phyloP scores from a whole-genome alignment of 2,329 filamentous ascomycete genomes.

The Xylariaceae sp. region DNA sequence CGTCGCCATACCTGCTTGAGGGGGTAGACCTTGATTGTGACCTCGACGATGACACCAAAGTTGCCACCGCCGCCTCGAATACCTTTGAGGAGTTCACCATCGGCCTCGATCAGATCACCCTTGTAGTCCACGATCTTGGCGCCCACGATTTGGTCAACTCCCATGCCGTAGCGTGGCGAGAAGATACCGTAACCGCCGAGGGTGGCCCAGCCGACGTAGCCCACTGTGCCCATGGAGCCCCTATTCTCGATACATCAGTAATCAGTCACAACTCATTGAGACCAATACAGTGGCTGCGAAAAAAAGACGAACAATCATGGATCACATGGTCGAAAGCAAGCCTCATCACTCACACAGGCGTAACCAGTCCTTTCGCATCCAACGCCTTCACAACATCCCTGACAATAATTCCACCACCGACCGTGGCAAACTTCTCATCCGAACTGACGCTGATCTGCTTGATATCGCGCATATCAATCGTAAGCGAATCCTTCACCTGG shows the following conservation, averaged over 20 bases:
- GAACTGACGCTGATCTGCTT: slow-evolving; percentile 27
- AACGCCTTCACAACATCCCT: slow-evolving; percentile 27
- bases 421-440: slow-evolving; percentile 26
- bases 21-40: slow-evolving; percentile 37
- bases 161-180: slow-evolving; percentile 31
- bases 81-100: slow-evolving; percentile 33
- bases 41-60: slow-evolving; percentile 38
- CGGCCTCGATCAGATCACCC: slow-evolving; percentile 35
- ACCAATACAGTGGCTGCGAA: not conserved
- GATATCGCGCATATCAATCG: slow-evolving; percentile 37
- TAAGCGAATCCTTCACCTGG: slow-evolving; percentile 28
- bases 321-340: not conserved
- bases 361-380: slow-evolving; percentile 28
- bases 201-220: slow-evolving; percentile 32
- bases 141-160: slow-evolving; percentile 34
- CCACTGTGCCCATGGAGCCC: slow-evolving; percentile 25
- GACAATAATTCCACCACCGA: slow-evolving; percentile 35
- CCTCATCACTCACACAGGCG: slow-evolving; percentile 20
- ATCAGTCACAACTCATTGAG: not conserved
- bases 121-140: slow-evolving; percentile 35
- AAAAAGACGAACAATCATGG: not conserved
- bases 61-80: slow-evolving; percentile 37
- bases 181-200: slow-evolving; percentile 33
- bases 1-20: slow-evolving; percentile 25
- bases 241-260: not conserved